Conservation (phyloP, 441 rosid genomes). For the Gossypium aridum region DNA sequence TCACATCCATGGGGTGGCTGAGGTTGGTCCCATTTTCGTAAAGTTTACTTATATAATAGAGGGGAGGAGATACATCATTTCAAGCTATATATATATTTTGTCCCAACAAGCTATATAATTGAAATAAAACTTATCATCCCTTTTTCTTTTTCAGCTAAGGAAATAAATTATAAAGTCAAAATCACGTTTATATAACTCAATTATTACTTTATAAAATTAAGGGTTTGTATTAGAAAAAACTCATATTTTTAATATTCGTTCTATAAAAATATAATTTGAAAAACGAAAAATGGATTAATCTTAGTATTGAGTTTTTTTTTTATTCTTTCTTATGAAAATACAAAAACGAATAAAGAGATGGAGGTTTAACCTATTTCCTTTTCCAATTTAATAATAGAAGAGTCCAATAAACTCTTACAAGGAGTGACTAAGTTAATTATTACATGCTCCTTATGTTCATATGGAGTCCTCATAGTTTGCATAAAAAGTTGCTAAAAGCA, state of each 20-base stretch:
- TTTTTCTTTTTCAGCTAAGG: neutral
- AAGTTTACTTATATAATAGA: slow-evolving; percentile 5
- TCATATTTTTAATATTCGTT: too few species aligned
- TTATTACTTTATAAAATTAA: too few species aligned
- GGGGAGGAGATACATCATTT: neutral
- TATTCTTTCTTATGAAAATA: neutral
- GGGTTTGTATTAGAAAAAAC: too few species aligned
- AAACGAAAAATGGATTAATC: too few species aligned
- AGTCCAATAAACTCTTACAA: neutral
- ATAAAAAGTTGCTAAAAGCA: neutral
- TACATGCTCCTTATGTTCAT: neutral
- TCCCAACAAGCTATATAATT: neutral
- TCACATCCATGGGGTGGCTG: slow-evolving; percentile 13
- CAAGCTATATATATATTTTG: neutral
- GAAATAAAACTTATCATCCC: slow-evolving; percentile 2
- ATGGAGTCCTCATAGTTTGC: neutral
- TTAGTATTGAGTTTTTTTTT: neutral
- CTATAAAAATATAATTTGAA: too few species aligned
- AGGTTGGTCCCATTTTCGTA: slow-evolving; percentile 17
- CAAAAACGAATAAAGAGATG: neutral
- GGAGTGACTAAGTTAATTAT: neutral
- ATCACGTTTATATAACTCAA: neutral
- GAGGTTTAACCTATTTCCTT: too few species aligned
- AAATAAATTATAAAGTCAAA: neutral
- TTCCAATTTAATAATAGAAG: too few species aligned